Percentiles rank a stretch among this genome's conserved stretches.
These are phyloP conservation scores for Chondrostereum purpureum DNA, from an alignment of 1,284 basidiomycete genomes.

Conservation along the genomic window DNA sequence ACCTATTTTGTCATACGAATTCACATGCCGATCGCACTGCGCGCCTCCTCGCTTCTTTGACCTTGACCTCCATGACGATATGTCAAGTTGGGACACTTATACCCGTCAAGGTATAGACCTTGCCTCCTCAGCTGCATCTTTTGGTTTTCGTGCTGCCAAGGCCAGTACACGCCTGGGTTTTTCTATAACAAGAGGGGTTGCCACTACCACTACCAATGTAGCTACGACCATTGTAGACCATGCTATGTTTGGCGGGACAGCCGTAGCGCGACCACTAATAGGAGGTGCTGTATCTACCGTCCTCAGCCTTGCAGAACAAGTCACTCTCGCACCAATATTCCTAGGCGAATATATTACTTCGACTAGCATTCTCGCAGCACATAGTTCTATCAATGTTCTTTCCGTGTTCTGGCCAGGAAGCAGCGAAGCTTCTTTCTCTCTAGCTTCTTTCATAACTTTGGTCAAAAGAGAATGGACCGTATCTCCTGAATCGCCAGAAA, in stretches of 20 bases:
- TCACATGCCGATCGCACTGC: too few species aligned
- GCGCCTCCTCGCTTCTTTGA: neutral
- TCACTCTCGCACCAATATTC: conserved; percentile 66
- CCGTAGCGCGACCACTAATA: conserved; percentile 49
- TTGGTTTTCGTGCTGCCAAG: conserved; percentile 66
- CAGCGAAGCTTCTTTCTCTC: conserved; percentile 71
- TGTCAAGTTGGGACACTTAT: conserved; percentile 51
- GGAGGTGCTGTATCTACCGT: conserved; percentile 52
- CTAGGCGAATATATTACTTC: conserved; percentile 72
- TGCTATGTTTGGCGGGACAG: conserved; percentile 52
- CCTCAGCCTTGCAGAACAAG: conserved; percentile 60
- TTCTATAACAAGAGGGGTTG: conserved; percentile 55
- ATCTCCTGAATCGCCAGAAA: conserved; percentile 48
- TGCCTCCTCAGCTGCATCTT: conserved; percentile 51
- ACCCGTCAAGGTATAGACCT: conserved; percentile 56
- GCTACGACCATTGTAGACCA: conserved; percentile 57
- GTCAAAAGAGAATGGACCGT: conserved; percentile 67
- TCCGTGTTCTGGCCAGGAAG: conserved; percentile 67
- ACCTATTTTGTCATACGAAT: too few species aligned
- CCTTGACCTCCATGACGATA: neutral
- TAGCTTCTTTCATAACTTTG: conserved; percentile 70
- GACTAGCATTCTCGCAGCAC: conserved; percentile 64
- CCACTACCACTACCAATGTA: conserved; percentile 47
- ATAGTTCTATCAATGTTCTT: conserved; percentile 66
- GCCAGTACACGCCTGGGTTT: conserved; percentile 67